phyloP scores from a whole-genome alignment of 768 basidiomycete species.

The Auricularia sp. region DNA sequence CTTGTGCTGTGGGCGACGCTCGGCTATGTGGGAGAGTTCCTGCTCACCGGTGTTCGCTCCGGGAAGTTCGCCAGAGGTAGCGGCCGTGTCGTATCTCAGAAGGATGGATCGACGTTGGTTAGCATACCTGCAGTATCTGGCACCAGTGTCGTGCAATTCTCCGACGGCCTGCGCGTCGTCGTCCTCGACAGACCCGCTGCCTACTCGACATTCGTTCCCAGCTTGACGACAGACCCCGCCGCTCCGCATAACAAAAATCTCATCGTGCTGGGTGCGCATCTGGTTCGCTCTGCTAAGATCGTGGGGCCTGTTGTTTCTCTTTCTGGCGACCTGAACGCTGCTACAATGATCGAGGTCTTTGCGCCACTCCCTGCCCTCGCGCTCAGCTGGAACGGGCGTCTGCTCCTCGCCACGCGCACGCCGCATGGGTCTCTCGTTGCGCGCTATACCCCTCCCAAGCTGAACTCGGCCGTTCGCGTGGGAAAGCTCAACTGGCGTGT shows the following conservation, averaged over 20 bases:
- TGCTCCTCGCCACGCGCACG: conserved; percentile 18
- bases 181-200: not conserved
- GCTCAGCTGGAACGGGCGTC: conserved; percentile 34
- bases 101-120: not conserved
- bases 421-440: conserved; percentile 20
- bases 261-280: not conserved
- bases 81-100: not conserved
- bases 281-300: not conserved
- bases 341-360: conserved; percentile 35
- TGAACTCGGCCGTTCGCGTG: not conserved
- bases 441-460: not conserved
- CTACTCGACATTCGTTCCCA: not conserved
- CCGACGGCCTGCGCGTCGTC: not conserved
- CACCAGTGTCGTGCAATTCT: not conserved
- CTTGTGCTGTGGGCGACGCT: not conserved
- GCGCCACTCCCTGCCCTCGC: conserved; percentile 28
- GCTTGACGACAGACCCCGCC: not conserved
- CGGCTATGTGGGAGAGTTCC: not conserved
- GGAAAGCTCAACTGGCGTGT: not conserved
- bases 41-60: not conserved
- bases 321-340: conserved; percentile 38
- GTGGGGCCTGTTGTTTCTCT: not conserved
- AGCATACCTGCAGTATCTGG: not conserved
- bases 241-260: not conserved
- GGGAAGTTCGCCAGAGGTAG: not conserved